Evolutionary conservation across 257 asterid species (phyloP).

Genomic region (Marsdenia floribunda): DNA sequence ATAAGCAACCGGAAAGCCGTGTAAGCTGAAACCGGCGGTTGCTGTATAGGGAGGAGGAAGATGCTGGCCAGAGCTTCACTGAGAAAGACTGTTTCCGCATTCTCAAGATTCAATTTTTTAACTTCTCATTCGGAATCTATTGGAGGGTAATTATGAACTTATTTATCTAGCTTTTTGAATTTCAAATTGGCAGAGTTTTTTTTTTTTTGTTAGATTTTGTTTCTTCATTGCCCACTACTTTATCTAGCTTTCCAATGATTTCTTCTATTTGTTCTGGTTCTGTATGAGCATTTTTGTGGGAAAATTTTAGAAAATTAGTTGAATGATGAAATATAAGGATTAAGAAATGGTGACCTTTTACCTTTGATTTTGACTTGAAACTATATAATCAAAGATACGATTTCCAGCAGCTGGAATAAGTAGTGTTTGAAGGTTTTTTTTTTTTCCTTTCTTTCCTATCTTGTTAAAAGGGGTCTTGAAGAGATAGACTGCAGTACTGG

Average conservation of each 20-base stretch:
- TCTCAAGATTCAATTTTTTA: neutral
- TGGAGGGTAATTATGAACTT: neutral
- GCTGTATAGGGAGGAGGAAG: neutral
- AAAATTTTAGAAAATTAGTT: neutral
- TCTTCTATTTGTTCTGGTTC: neutral
- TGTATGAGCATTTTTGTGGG: neutral
- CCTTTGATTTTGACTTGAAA: neutral
- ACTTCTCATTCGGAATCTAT: neutral
- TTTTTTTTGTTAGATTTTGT: neutral
- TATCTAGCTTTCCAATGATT: neutral
- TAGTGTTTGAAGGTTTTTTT: neutral
- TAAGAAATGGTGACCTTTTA: neutral
- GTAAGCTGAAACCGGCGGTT: neutral
- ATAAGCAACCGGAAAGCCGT: neutral
- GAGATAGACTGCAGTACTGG: neutral
- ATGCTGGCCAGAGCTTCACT: constrained; percentile 1
- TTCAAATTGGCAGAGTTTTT: neutral
- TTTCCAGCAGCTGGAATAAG: neutral
- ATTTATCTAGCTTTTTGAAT: neutral
- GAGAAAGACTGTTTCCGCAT: neutral
- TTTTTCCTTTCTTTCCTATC: too few species aligned
- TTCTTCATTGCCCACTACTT: too few species aligned
- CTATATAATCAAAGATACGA: neutral
- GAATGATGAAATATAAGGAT: neutral
- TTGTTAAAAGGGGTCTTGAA: neutral